phyloP scores from a whole-genome alignment of 345 rosid genomes.

The Citrus sp. region DNA sequence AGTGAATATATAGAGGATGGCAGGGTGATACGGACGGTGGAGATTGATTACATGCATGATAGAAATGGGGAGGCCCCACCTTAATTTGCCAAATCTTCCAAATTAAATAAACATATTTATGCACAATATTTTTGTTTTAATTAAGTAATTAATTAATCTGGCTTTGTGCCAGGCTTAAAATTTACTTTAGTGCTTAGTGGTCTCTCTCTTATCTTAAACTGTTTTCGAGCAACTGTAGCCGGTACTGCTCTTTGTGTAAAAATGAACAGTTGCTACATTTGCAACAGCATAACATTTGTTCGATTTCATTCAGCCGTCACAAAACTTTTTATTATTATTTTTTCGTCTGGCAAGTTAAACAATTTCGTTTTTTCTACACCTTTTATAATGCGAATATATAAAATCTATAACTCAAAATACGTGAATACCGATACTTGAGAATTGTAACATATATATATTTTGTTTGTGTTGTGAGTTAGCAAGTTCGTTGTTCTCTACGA shows the following conservation, averaged over 20 bases:
- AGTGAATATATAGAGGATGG: conserved; percentile 46
- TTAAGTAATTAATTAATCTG: neutral
- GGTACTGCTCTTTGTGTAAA: too few species aligned
- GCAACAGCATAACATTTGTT: too few species aligned
- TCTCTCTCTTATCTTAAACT: neutral
- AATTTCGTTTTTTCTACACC: neutral
- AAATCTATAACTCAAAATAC: too few species aligned
- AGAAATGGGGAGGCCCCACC: conserved; percentile 26
- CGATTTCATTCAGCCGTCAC: too few species aligned
- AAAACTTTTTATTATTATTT: too few species aligned
- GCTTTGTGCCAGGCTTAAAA: neutral
- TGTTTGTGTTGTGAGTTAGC: too few species aligned
- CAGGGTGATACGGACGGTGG: conserved; percentile 39
- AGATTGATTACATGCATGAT: conserved; percentile 34
- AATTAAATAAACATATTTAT: neutral
- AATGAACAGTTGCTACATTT: too few species aligned
- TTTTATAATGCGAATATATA: neutral
- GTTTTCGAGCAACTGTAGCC: neutral
- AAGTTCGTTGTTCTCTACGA: too few species aligned
- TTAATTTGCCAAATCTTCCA: conserved; percentile 15
- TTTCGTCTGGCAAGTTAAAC: too few species aligned
- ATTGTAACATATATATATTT: too few species aligned
- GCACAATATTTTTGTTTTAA: neutral
- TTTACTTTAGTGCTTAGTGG: neutral
- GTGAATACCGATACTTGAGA: too few species aligned